Base-by-base conservation (phyloP, 1,284 basidiomycete genomes). In the Apiotrichum gamsii region DNA sequence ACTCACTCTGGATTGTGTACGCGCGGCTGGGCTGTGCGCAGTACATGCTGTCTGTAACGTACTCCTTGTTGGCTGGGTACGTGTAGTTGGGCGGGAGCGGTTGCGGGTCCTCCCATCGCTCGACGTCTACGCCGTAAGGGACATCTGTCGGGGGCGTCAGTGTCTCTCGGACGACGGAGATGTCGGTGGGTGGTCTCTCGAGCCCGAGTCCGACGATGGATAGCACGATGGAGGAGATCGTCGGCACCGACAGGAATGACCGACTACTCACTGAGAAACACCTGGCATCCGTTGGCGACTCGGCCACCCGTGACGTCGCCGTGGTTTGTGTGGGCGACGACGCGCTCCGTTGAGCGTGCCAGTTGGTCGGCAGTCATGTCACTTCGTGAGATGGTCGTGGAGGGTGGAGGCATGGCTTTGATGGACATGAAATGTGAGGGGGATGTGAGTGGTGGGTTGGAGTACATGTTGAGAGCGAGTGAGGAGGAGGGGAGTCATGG, bases 61-160 rank as follows among this genome's bases (percentile, higher is more conserved):
- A 87, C 43, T 81, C 79, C 61, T 76, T 80, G 14, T 74, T 63
- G 14, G 74, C 64, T 44, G 80, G 76, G 54, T 87, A 87, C 9
- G 61, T 70, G 62, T 76, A 82, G 29, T 67, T 67, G 0, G 66
- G 39, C 1, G 82, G 80, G 3, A 87, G 68, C 0, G 79, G 75
- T 28, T 75, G 58, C 1, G 84, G 80, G 59, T 86, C 80, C 40
- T 79, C 72, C 60, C 85, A 87, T 23, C 84, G 76, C 23, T 59
- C 66, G 0, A 82, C 82, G 33, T 80, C 78, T 19, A 82, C 65
- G 2, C 80, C 84, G 60, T 84, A 87, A 0, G 85, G 84, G 25
- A 88, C 73, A 72, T 87, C 84, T 86, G 49, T 6, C 2, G 39
- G 6, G 46, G n/a, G n/a, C n/a, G n/a, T n/a, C n/a, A n/a, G n/a